Conservation (phyloP, 2,329 filamentous ascomycete species). For the Colletotrichum endophyticum region DNA sequence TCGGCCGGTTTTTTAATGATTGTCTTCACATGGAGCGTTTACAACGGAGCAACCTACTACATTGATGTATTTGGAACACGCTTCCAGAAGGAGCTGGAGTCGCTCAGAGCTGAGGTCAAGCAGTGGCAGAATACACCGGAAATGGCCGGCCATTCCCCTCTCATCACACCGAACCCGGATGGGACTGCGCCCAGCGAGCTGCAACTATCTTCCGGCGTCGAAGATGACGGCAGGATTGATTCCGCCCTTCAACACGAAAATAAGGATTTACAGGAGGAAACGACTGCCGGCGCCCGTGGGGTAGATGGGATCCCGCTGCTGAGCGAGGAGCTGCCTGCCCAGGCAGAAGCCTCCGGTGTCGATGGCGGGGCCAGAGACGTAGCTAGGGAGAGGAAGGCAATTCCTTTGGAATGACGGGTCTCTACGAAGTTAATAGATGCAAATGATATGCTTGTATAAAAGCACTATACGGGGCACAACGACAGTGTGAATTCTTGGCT, state of each 20-base stretch:
- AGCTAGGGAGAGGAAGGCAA: slow-evolving; percentile 51
- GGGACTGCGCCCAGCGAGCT: slow-evolving; percentile 8
- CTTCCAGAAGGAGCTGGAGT: slow-evolving; percentile 95
- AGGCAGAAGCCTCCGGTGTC: slow-evolving; percentile 41
- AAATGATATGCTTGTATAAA: no score
- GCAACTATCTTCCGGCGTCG: slow-evolving; percentile 9
- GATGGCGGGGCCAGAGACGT: slow-evolving; percentile 51
- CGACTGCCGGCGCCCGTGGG: slow-evolving; percentile 28
- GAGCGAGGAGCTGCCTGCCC: slow-evolving; percentile 45
- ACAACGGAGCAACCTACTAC: slow-evolving; percentile 97
- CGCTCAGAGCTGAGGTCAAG: slow-evolving; percentile 84
- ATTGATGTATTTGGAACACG: slow-evolving; percentile 97
- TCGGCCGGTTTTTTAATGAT: slow-evolving; percentile 77
- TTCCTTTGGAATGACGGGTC: neutral
- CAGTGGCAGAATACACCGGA: slow-evolving; percentile 79
- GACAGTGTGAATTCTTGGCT: neutral
- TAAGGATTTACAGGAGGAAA: slow-evolving; percentile 20
- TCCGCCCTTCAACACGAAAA: slow-evolving; percentile 2
- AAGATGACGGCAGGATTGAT: slow-evolving; percentile 20
- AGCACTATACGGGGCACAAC: neutral
- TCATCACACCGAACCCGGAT: slow-evolving; percentile 38
- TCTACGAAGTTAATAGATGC: neutral
- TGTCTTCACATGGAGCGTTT: slow-evolving; percentile 94
- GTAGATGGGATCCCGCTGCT: slow-evolving; percentile 65
- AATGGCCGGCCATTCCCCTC: slow-evolving; percentile 40